Evolutionary conservation across 208 protist genomes (phyloP).

Genomic region (Crithidia expoeki): DNA sequence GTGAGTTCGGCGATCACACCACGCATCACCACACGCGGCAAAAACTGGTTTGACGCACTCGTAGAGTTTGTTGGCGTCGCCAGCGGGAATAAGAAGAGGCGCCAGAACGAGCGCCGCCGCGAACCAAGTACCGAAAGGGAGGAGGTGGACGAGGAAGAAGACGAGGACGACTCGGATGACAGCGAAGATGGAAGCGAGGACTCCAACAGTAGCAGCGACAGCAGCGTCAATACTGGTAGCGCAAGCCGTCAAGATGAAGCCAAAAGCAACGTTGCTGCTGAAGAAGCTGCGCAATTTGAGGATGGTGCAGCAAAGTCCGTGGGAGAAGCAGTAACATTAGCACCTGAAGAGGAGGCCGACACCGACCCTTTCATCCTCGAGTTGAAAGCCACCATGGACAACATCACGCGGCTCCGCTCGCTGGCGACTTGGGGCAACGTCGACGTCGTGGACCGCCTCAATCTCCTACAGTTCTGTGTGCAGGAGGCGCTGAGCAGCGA

Average conservation of each 20-base stretch:
- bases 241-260: conserved; percentile 6
- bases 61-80: conserved; percentile 77
- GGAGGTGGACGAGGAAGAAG: conserved; percentile 32
- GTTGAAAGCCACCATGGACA: conserved; percentile 68
- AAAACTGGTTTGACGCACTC: conserved; percentile 81
- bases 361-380: conserved; percentile 43
- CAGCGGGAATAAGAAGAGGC: conserved; percentile 78
- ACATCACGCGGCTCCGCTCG: conserved; percentile 56
- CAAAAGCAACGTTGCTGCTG: background rate
- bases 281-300: background rate
- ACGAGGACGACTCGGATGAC: conserved; percentile 32
- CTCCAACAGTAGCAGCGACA: conserved; percentile 20
- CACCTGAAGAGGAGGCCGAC: conserved; percentile 22
- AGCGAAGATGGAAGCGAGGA: conserved; percentile 33
- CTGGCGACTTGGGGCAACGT: conserved; percentile 86
- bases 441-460: conserved; percentile 72
- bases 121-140: conserved; percentile 16
- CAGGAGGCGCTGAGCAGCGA: conserved; percentile 62
- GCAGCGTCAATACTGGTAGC: conserved; percentile 6
- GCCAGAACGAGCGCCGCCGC: conserved; percentile 36
- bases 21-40: conserved; percentile 61
- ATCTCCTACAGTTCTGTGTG: conserved; percentile 79
- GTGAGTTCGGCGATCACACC: conserved; percentile 47
- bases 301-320: background rate
- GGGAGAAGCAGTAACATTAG: background rate